A percentile compares a stretch with the other conserved stretches of the same genome.
phyloP scores from a whole-genome alignment of 176 grass and related monocot genomes.

The Triticum aestivum region IWGSC_CS_RefSeq_v2.1 NC_057803.1:659525446-659525945 shows the following conservation, averaged over 20 bases:
- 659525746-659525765: slow-evolving; percentile 37
- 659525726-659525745: background rate
- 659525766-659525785: slow-evolving; percentile 29
- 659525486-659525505: too few relatives aligned
- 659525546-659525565: background rate
- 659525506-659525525: too few relatives aligned
- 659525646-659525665: slow-evolving; percentile 36
- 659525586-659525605: slow-evolving; percentile 19
- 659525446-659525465: too few relatives aligned
- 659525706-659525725: background rate
- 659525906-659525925: background rate
- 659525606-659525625: slow-evolving; percentile 30
- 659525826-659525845: background rate
- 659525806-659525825: slow-evolving; percentile 50
- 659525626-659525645: slow-evolving; percentile 49
- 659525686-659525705: slow-evolving; percentile 35
- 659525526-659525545: background rate
- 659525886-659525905: background rate
- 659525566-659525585: slow-evolving; percentile 53
- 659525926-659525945: background rate
- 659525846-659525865: background rate
- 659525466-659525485: too few relatives aligned
- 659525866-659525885: slow-evolving; percentile 26
- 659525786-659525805: slow-evolving; percentile 21
- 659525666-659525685: slow-evolving; percentile 27